Evolutionary conservation across 305 asterid genomes (phyloP).

Genomic region (Coffea humblotiana): DNA sequence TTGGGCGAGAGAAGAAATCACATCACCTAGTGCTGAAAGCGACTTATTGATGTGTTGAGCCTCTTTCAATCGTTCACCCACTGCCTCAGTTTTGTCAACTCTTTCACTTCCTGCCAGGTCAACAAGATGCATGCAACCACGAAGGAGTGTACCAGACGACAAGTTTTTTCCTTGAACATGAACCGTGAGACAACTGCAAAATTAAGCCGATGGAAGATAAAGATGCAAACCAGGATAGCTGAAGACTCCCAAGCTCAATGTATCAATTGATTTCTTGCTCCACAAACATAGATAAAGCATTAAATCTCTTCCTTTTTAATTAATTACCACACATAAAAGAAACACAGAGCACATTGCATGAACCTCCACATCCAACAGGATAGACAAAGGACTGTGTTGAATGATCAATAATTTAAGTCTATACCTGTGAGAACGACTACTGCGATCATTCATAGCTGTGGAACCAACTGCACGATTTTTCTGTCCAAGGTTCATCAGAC

Average conservation of each 20-base stretch:
- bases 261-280: not conserved
- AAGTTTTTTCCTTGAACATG: constrained; percentile 89
- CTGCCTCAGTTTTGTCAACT: constrained; percentile 71
- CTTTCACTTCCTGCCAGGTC: constrained; percentile 99
- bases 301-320: not conserved
- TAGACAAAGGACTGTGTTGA: constrained; percentile 6
- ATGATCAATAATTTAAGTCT: not conserved
- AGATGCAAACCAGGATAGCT: not conserved
- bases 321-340: not conserved
- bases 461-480: constrained; percentile 86
- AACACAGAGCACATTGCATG: not conserved
- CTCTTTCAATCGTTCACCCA: constrained; percentile 80
- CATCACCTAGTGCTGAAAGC: constrained; percentile 94
- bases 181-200: constrained; percentile 86
- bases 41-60: constrained; percentile 82
- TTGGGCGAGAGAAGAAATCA: constrained; percentile 79
- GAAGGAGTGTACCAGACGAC: constrained; percentile 65
- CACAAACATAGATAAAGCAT: not conserved
- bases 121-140: constrained; percentile 94
- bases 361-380: constrained; percentile 1
- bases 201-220: constrained; percentile 15
- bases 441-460: constrained; percentile 77
- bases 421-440: constrained; percentile 95
- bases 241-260: not conserved
- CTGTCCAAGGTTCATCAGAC: constrained; percentile 81